Conservation (phyloP, 2,329 filamentous ascomycete species). For the Phaeosphaeria sp. region DNA sequence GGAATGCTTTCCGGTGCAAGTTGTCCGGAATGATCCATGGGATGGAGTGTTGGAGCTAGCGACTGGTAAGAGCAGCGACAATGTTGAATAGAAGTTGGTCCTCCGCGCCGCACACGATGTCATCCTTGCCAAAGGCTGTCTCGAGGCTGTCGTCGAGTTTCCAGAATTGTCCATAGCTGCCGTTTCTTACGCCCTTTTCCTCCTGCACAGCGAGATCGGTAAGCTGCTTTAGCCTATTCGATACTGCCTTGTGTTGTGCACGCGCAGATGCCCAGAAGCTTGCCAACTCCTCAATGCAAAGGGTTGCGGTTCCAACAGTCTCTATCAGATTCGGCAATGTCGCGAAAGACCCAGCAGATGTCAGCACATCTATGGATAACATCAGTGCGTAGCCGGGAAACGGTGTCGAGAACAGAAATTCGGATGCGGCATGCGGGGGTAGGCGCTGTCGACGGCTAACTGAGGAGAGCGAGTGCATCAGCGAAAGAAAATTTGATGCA, state of each 20-base stretch:
- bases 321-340: constrained; percentile 61
- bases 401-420: constrained; percentile 58
- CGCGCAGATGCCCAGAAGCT: constrained; percentile 67
- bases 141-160: constrained; percentile 48
- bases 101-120: constrained; percentile 51
- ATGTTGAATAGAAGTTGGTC: constrained; percentile 39
- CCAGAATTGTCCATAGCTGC: constrained; percentile 45
- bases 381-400: constrained; percentile 68
- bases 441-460: constrained; percentile 36
- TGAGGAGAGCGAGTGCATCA: constrained; percentile 42
- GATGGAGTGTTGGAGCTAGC: constrained; percentile 3
- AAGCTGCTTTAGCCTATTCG: constrained; percentile 55
- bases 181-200: constrained; percentile 38
- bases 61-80: constrained; percentile 29
- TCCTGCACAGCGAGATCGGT: constrained; percentile 48
- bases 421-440: constrained; percentile 26
- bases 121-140: constrained; percentile 51
- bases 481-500: constrained; percentile 38
- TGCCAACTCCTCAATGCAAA: constrained; percentile 63
- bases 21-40: not conserved
- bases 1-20: not conserved
- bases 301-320: constrained; percentile 60
- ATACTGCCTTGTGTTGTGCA: constrained; percentile 59
- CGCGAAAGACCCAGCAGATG: constrained; percentile 59
- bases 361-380: constrained; percentile 71